Evolutionary conservation across 1,139 yeast species (phyloP).

Genomic region (Magnusiomyces paraingens): DNA sequence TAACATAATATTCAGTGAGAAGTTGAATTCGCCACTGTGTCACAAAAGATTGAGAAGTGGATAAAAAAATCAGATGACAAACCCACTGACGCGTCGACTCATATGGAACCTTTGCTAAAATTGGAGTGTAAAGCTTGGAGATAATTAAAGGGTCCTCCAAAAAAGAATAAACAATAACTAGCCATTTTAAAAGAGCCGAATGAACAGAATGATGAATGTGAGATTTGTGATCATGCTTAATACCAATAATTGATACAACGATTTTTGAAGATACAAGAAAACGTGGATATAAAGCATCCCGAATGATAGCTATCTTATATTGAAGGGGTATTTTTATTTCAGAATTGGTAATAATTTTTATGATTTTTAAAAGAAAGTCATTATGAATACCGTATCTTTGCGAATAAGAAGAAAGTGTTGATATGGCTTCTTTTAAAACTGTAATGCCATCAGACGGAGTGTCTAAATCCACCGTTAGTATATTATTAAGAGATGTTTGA

Average conservation of each 20-base stretch:
- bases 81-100: constrained; percentile 41
- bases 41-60: constrained; percentile 33
- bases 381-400: neutral
- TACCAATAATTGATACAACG: constrained; percentile 14
- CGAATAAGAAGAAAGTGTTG: neutral
- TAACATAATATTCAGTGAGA: constrained; percentile 31
- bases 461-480: neutral
- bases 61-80: constrained; percentile 39
- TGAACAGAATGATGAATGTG: constrained; percentile 26
- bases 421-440: neutral
- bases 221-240: constrained; percentile 4
- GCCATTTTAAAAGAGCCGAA: constrained; percentile 36
- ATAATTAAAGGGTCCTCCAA: constrained; percentile 27
- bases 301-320: constrained; percentile 12
- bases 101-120: constrained; percentile 41
- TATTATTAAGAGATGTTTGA: too few species aligned
- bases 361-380: neutral
- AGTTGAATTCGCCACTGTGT: constrained; percentile 35
- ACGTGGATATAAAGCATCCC: constrained; percentile 16
- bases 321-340: constrained; percentile 13
- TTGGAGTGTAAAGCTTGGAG: constrained; percentile 32
- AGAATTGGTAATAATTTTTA: constrained; percentile 10
- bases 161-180: constrained; percentile 34
- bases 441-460: neutral
- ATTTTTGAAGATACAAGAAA: constrained; percentile 14